Conservation (phyloP, 768 basidiomycete genomes). For the Collybiopsis confluens region DNA sequence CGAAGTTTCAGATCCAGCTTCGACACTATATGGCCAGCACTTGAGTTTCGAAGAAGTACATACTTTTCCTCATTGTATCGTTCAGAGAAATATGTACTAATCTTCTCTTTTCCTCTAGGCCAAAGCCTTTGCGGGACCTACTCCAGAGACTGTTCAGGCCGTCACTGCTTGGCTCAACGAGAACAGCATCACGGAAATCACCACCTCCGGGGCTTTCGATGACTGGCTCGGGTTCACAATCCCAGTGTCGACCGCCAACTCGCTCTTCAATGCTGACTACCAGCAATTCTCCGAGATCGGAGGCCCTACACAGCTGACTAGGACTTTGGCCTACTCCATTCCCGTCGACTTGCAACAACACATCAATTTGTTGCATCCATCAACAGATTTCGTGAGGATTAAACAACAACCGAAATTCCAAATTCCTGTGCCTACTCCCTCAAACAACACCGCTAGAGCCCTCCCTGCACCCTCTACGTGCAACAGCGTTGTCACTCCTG, state of each 20-base stretch:
- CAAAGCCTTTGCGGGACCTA: constrained; percentile 23
- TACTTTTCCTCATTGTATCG: background rate
- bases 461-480: constrained; percentile 22
- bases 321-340: constrained; percentile 24
- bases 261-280: constrained; percentile 23
- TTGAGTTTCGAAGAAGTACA: constrained; percentile 33
- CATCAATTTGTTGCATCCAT: constrained; percentile 26
- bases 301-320: constrained; percentile 16
- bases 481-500: constrained; percentile 23
- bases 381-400: constrained; percentile 19
- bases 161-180: constrained; percentile 21
- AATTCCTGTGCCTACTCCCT: constrained; percentile 9
- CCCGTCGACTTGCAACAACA: constrained; percentile 18
- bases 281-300: constrained; percentile 17
- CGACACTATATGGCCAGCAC: constrained; percentile 30
- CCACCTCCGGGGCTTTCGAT: constrained; percentile 15
- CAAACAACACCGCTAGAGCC: constrained; percentile 9
- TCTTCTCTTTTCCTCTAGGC: constrained; percentile 14
- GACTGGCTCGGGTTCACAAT: constrained; percentile 24
- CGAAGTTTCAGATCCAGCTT: constrained; percentile 33
- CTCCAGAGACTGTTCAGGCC: constrained; percentile 16
- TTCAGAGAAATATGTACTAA: background rate
- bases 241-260: constrained; percentile 23
- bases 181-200: constrained; percentile 19
- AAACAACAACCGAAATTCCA: constrained; percentile 14